A percentile compares a stretch with the other conserved stretches of the same genome.
Evolutionary conservation across 345 rosid genomes (phyloP).

Genomic region (Eucalyptus regnans): DNA sequence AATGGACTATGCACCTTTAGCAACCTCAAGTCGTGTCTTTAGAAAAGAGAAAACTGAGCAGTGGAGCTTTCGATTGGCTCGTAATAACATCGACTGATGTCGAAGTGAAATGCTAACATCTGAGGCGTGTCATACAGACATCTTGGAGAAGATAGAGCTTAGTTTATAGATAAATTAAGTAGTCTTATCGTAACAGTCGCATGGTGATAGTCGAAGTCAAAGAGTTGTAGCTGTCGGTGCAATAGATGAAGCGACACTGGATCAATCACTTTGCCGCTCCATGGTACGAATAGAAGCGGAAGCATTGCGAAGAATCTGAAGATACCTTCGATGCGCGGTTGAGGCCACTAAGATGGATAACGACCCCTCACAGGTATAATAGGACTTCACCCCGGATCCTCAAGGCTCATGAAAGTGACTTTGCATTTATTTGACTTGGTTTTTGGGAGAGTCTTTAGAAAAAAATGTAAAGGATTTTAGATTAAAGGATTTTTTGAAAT

Average conservation of each 20-base stretch:
- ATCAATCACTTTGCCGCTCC: not conserved
- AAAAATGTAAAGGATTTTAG: not conserved
- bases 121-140: not conserved
- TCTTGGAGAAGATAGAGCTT: not conserved
- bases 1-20: not conserved
- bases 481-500: not conserved
- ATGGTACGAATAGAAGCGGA: not conserved
- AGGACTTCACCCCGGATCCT: not conserved
- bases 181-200: not conserved
- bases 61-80: not conserved
- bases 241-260: not conserved
- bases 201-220: not conserved
- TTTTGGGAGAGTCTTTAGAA: not conserved
- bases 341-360: not conserved
- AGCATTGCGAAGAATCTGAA: not conserved
- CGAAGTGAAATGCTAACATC: not conserved
- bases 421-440: not conserved
- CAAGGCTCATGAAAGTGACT: not conserved
- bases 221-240: not conserved
- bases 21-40: not conserved
- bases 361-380: not conserved
- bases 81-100: not conserved
- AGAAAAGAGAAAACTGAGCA: not conserved
- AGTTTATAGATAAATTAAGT: not conserved
- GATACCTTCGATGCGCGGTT: not conserved